Conservation (phyloP, 2,329 filamentous ascomycete species). For the Chaetomium olivaceum region DNA sequence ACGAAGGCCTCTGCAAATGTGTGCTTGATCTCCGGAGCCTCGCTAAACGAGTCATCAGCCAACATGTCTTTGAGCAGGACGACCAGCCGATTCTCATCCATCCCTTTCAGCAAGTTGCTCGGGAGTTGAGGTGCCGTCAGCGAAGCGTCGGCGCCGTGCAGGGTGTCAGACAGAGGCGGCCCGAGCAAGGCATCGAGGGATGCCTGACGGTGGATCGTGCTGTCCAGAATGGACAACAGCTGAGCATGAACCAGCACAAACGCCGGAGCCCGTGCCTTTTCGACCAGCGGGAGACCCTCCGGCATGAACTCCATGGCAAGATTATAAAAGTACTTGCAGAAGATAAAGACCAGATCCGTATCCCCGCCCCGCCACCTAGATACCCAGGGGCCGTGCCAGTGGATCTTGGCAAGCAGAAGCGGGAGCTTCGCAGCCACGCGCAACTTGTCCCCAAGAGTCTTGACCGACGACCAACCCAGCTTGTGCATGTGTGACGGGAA, state of each 20-base stretch:
- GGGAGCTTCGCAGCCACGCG: constrained; percentile 66
- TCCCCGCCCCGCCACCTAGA: constrained; percentile 84
- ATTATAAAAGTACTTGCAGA: constrained; percentile 84
- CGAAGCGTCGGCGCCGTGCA: constrained; percentile 63
- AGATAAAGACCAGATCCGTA: constrained; percentile 88
- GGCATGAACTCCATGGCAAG: constrained; percentile 74
- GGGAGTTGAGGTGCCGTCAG: constrained; percentile 59
- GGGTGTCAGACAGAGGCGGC: constrained; percentile 47
- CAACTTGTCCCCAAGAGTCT: constrained; percentile 55
- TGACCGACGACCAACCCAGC: constrained; percentile 57
- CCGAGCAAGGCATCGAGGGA: constrained; percentile 49
- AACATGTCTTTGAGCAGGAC: constrained; percentile 81
- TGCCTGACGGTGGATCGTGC: constrained; percentile 77
- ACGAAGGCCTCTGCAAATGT: constrained; percentile 78
- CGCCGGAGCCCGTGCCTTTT: constrained; percentile 69
- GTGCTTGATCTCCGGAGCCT: constrained; percentile 52
- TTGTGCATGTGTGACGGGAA: constrained; percentile 69
- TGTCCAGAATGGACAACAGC: constrained; percentile 74
- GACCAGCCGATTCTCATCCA: constrained; percentile 86
- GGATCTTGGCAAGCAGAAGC: constrained; percentile 68
- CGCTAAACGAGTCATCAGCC: constrained; percentile 46
- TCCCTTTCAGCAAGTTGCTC: constrained; percentile 70
- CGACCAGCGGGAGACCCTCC: constrained; percentile 50
- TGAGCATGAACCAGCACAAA: constrained; percentile 82
- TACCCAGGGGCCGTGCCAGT: constrained; percentile 84